Evolutionary conservation across 23 red algal genomes (phyloP), one percentile per base, ranked within the genome.

Genomic region (Cyanidioschyzon merolae): DNA sequence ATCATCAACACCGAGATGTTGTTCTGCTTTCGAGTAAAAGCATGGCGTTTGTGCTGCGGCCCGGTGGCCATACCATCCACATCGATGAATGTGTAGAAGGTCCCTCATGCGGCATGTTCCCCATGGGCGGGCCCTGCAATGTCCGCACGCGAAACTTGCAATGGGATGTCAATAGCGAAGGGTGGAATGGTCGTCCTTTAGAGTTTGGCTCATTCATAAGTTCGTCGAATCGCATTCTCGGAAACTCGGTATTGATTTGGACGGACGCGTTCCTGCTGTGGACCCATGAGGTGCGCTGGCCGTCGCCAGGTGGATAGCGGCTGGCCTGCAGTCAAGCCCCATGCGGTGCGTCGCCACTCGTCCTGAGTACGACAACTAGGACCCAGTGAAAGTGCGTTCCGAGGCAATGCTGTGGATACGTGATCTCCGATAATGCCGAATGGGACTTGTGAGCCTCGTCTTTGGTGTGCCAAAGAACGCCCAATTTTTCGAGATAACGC

Each of bases 161-260:
- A 16, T 81, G 78, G 78, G 59, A 81, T 12, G 58, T 81, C 1
- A 35, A 71, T 35, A 32, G 63, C 63, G 63, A 71, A 35, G 21
- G n/a, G 29, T 27, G 2, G 63, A 15, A 81, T 29, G 37, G 25
- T 25, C 41, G 39, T 17, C 78, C 78, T 1, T 30, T 81, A 25
- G 38, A 67, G 2, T 81, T 81, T 67, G 78, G 78, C n/a, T 25
- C 78, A 17, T 81, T 63, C 59, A 34, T 81, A 16, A 81, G 78
- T 57, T 71, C 58, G 24, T 81, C 78, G 1, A 81, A 81, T 32
- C 45, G 34, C 21, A 63, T 81, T 31, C 29, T 34, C 37, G 78
- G 68, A 18, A 34, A 37, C 34, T 57, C 68, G 18, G 78, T 81
- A 7, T 37, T 71, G 39, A 57, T 81, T 34, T 67, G 68, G 54